Evolutionary conservation across 495 filamentous ascomycete species (phyloP).

Genomic region (Daldinia caldariorum): DNA sequence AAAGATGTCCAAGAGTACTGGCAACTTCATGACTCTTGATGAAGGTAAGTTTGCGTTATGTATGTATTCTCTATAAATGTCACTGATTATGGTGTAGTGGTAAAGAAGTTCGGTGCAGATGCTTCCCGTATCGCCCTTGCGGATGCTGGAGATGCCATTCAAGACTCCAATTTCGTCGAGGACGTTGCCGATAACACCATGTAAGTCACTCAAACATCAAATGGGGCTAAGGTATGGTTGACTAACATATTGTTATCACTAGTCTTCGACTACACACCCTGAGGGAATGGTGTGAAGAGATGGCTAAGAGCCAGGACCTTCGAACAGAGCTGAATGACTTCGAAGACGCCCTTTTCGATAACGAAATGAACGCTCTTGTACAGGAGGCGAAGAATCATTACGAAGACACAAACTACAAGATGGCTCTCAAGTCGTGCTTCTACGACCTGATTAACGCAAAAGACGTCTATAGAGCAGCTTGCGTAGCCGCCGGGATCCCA

Average conservation of each 20-base stretch:
- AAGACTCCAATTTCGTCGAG: conserved; percentile 98
- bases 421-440: conserved; percentile 86
- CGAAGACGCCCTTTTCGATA: conserved; percentile 90
- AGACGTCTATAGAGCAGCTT: conserved; percentile 89
- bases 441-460: conserved; percentile 87
- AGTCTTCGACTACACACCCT: conserved; percentile 80
- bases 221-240: not conserved
- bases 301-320: conserved; percentile 72
- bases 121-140: conserved; percentile 91
- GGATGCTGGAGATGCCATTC: conserved; percentile 92
- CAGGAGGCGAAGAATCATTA: conserved; percentile 80
- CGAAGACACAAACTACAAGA: conserved; percentile 83
- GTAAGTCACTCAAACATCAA: conserved; percentile 10
- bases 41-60: conserved; percentile 55
- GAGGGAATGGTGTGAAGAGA: conserved; percentile 92
- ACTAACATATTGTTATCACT: conserved; percentile 5
- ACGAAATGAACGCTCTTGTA: conserved; percentile 89
- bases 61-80: not conserved
- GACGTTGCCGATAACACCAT: conserved; percentile 90
- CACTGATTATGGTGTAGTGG: conserved; percentile 52
- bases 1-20: conserved; percentile 96
- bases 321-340: conserved; percentile 77
- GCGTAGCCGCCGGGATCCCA: conserved; percentile 74
- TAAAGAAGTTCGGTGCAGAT: conserved; percentile 94
- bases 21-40: conserved; percentile 93